phyloP scores from a whole-genome alignment of 768 basidiomycete genomes.

The Leccinum pellstonianum region DNA sequence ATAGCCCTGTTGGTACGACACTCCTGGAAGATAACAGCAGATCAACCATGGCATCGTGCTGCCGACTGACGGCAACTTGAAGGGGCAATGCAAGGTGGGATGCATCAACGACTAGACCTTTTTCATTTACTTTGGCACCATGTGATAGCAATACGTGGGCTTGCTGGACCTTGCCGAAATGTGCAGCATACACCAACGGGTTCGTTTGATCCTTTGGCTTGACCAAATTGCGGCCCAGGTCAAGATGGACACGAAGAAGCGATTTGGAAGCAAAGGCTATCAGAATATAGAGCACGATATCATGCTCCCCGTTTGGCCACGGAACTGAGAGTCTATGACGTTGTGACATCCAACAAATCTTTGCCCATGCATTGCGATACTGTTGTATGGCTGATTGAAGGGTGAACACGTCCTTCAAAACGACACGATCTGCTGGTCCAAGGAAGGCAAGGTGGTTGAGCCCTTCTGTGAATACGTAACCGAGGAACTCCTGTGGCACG shows the following conservation, averaged over 20 bases:
- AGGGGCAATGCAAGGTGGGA: constrained; percentile 4
- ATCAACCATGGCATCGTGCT: constrained; percentile 1
- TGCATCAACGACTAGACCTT: constrained; percentile 4
- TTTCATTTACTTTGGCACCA: constrained; percentile 6
- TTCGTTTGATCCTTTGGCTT: constrained; percentile 1
- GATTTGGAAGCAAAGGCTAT: neutral
- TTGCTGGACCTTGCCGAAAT: constrained; percentile 7
- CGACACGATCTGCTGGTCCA: neutral
- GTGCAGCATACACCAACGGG: constrained; percentile 12
- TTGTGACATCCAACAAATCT: neutral
- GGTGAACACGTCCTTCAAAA: constrained; percentile 2
- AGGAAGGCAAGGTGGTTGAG: constrained; percentile 10
- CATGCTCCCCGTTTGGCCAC: constrained; percentile 5
- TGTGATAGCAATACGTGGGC: neutral
- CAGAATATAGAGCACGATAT: constrained; percentile 12
- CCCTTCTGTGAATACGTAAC: constrained; percentile 3
- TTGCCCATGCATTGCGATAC: constrained; percentile 2
- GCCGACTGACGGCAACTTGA: constrained; percentile 8
- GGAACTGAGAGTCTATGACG: neutral
- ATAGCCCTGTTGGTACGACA: constrained; percentile 2
- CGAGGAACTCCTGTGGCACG: constrained; percentile 2
- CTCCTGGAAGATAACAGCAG: constrained; percentile 2
- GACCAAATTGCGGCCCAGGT: neutral
- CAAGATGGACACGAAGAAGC: constrained; percentile 6
- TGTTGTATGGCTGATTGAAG: neutral